Evolutionary conservation across 140 eudicot genomes (phyloP).

Genomic region (Bidens hawaiensis): DNA sequence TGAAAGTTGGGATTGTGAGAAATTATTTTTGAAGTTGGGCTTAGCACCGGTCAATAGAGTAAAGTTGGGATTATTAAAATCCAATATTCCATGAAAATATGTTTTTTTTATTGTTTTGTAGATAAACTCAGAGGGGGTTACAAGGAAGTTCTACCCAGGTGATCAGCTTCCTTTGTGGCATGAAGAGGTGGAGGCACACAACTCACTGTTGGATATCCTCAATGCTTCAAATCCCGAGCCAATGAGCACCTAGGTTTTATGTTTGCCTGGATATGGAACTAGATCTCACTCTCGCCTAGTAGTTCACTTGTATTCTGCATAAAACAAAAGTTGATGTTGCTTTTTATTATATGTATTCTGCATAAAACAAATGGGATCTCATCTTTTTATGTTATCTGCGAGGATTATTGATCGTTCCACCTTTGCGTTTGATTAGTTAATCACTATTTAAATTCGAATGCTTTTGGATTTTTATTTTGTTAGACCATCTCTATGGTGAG

Average conservation of each 20-base stretch:
- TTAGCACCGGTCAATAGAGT: no score
- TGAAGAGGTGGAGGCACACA: slow-evolving; percentile 76
- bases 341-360: slow-evolving; percentile 4
- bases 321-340: neutral
- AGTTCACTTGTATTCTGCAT: slow-evolving; percentile 3
- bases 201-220: slow-evolving; percentile 61
- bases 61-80: no score
- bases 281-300: neutral
- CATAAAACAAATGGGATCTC: neutral
- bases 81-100: no score
- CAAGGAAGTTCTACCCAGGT: slow-evolving; percentile 82
- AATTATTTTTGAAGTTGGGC: no score
- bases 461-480: neutral
- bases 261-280: neutral
- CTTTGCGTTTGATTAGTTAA: neutral
- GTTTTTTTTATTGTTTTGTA: slow-evolving; percentile 19
- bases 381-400: neutral
- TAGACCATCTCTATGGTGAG: no score
- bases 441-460: neutral
- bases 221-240: slow-evolving; percentile 55
- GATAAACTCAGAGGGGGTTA: slow-evolving; percentile 78
- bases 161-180: slow-evolving; percentile 84
- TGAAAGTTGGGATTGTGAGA: no score
- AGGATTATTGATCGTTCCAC: neutral
- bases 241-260: slow-evolving; percentile 37